These are phyloP conservation scores for Suillus subalutaceus DNA, from an alignment of 768 basidiomycete genomes.

Conservation along the genomic window DNA sequence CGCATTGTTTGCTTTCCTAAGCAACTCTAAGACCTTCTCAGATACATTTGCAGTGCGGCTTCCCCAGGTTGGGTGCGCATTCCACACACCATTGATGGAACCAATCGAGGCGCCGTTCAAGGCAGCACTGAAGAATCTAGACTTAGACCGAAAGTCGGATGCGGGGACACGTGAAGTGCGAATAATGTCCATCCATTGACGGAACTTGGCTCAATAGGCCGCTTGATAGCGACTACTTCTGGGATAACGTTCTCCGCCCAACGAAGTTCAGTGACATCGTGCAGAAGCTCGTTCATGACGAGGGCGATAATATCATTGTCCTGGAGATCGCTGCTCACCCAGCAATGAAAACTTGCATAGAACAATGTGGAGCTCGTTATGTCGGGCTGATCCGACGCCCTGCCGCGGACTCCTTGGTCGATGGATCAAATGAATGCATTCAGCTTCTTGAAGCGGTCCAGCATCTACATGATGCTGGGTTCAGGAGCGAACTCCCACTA, in stretches of 20 bases:
- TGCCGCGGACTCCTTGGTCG: conserved; percentile 15
- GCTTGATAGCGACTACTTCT: conserved; percentile 32
- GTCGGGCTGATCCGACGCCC: conserved; percentile 35
- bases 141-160: neutral
- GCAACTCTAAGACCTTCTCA: conserved; percentile 29
- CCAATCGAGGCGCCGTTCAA: conserved; percentile 36
- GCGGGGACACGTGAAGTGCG: conserved; percentile 18
- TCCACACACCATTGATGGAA: conserved; percentile 40
- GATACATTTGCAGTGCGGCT: conserved; percentile 33
- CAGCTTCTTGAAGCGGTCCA: neutral
- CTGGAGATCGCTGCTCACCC: conserved; percentile 38
- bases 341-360: conserved; percentile 37
- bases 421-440: conserved; percentile 1
- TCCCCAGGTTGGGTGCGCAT: conserved; percentile 29
- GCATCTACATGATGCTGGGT: neutral
- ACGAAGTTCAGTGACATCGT: conserved; percentile 38
- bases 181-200: conserved; percentile 41
- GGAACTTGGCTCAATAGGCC: conserved; percentile 34
- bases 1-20: conserved; percentile 31
- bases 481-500: neutral
- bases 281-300: conserved; percentile 32
- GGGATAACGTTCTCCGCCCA: conserved; percentile 39
- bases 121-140: conserved; percentile 14
- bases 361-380: conserved; percentile 37
- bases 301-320: conserved; percentile 31